Conservation (phyloP, 352 stramenopile species). For the Phytophthora aleatoria region DNA sequence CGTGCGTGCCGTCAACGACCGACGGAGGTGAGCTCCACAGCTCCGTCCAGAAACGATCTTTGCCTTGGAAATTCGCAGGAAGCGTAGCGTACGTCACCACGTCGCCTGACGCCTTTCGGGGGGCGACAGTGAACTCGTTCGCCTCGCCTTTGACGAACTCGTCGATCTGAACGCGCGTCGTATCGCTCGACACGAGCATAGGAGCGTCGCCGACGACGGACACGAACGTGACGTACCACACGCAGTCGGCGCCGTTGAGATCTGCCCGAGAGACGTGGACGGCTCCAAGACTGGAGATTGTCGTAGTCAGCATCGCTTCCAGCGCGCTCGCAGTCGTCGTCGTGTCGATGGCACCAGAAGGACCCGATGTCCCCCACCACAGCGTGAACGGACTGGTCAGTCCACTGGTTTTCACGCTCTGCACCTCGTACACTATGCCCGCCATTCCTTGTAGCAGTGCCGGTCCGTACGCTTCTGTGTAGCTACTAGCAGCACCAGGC, state of each 20-base stretch:
- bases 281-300: slow-evolving; percentile 41
- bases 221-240: slow-evolving; percentile 90
- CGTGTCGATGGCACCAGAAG: slow-evolving; percentile 49
- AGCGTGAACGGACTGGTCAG: slow-evolving; percentile 60
- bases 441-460: slow-evolving; percentile 91
- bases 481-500: slow-evolving; percentile 80
- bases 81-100: slow-evolving; percentile 89
- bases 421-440: slow-evolving; percentile 95
- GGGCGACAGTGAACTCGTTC: slow-evolving; percentile 96
- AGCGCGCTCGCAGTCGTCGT: slow-evolving; percentile 49
- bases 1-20: slow-evolving; percentile 88
- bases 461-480: slow-evolving; percentile 90
- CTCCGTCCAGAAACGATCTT: slow-evolving; percentile 96
- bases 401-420: slow-evolving; percentile 80
- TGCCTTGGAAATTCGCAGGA: slow-evolving; percentile 83
- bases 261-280: slow-evolving; percentile 68
- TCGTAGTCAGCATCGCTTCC: slow-evolving; percentile 40
- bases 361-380: slow-evolving; percentile 36
- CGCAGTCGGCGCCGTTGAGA: slow-evolving; percentile 53
- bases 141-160: slow-evolving; percentile 94
- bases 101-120: slow-evolving; percentile 91
- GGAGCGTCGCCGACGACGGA: slow-evolving; percentile 81
- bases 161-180: slow-evolving; percentile 55
- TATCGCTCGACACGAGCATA: slow-evolving; percentile 58
- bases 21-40: slow-evolving; percentile 86